Percentiles rank a stretch among this genome's conserved stretches.
phyloP scores from a whole-genome alignment of 495 filamentous ascomycete genomes.

The Apodospora peruviana region DNA sequence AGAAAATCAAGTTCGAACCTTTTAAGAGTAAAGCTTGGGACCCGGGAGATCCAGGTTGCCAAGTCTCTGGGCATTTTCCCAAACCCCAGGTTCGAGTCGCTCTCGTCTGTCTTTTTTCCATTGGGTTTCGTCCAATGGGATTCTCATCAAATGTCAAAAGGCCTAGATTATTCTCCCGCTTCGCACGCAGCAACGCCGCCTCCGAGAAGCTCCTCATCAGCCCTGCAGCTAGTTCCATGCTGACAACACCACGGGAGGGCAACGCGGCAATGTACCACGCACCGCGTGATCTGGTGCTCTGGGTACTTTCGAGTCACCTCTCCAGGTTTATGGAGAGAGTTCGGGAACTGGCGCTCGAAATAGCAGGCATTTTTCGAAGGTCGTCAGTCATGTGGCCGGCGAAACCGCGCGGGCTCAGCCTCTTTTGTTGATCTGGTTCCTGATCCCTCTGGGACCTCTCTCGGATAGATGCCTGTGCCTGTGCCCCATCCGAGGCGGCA shows the following conservation, averaged over 20 bases:
- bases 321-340: background rate
- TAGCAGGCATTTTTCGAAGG: slow-evolving; percentile 1
- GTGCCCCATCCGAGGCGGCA: background rate
- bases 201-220: background rate
- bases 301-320: background rate
- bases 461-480: background rate
- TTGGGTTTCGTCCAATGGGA: background rate
- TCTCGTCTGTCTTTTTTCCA: background rate
- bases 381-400: background rate
- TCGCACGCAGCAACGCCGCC: background rate
- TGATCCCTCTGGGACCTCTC: background rate
- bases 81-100: slow-evolving; percentile 8
- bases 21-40: slow-evolving; percentile 2
- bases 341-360: background rate
- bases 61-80: slow-evolving; percentile 23
- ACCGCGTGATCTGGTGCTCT: background rate
- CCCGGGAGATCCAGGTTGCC: slow-evolving; percentile 23
- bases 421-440: background rate
- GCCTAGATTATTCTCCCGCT: background rate
- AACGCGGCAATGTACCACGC: background rate
- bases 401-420: background rate
- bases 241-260: background rate
- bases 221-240: background rate
- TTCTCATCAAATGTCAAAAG: no score
- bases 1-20: no score